Evolutionary conservation across 208 protist species (phyloP), one percentile per base, ranked within the genome.

Genomic region (Phytomonas francai): DNA sequence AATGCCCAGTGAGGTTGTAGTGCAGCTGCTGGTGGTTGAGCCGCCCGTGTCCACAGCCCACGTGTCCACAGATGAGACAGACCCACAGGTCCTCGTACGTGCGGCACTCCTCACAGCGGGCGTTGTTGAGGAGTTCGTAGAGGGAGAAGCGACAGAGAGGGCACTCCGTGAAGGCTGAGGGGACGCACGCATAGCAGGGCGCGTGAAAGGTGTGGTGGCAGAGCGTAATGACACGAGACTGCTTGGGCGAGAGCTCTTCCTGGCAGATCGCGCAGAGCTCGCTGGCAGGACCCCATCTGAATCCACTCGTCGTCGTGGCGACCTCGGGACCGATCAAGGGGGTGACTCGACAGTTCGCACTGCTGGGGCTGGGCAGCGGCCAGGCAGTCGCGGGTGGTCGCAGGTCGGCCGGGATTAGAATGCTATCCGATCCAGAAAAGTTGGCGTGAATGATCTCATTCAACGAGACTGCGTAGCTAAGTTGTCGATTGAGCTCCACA

Each of bases 131-230:
- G n/a, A 94, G 70, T 28, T 85, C 81, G 54, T 77, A 80, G 54
- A 94, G 73, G 2, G 80, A 84, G 72, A 94, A 92, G 57, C 89
- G 89, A 64, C 89, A 94, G 9, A 92, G 78, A 16, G 89, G 89
- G 74, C 89, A 94, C 56, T 80, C 79, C 34, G 78, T 68, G 12
- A 80, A 73, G 54, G 68, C 67, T 2, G 80, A 71, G 14, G 80
- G 71, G 28, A 89, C 81, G 62, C 81, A 72, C 33, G 74, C 69
- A 64, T 89, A 89, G 73, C 89, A 94, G 32, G 57, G 33, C 0
- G 91, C 65, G 59, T 94, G 86, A 64, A 92, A 94, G 31, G 70
- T 45, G 71, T 94, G 89, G 45, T 83, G 73, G 62, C 89, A 94
- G 27, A 92, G 71, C 39, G 86, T 92, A 57, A 84, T 74, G 34